Base-by-base conservation (phyloP, 2,329 filamentous ascomycete species). In the Biscogniauxia marginata region DNA sequence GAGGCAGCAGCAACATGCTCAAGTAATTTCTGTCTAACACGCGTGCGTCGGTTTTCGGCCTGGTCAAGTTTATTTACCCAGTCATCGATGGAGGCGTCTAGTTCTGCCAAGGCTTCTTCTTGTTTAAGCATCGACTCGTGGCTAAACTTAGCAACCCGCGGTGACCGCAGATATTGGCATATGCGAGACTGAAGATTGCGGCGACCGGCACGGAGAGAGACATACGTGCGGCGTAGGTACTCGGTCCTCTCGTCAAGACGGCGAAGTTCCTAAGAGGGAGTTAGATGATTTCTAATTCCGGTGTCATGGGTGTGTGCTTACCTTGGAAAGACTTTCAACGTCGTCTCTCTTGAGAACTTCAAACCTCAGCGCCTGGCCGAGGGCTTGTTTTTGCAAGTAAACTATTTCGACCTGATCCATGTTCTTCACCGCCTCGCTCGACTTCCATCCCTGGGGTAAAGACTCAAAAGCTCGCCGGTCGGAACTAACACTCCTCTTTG, bases 11-110 rank as follows among this genome's bases (percentile, higher is more conserved):
- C 89, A 52, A 93, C 86, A 67, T 93, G 90, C 72, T 93, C 89
- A 3, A 93, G 81, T 11, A 93, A 77, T 77, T 92, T 93, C 70
- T 93, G 89, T 39, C 89, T 83, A 46, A 93, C 85, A 6, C 88
- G 81, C 16, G 85, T 87, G 44, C 89, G 85, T 66, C 90, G 81
- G 69, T 92, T 91, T 71, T 93, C 90, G 8, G 89, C 88, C 60
- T 88, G 83, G 67, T 93, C 90, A n/a, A 93, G 81, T 74, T 93
- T 93, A 64, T 75, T 79, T 49, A 90, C 85, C 87, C 90, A 93
- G 68, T 91, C 88, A 65, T 93, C 90, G 60, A 93, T 93, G 2
- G 87, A 89, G 16, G 81, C 76, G 67, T 93, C 89, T 6, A 93
- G 81, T 70, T 92, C 89, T 1, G 86, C 84, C 9, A 93, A 78